phyloP scores from a whole-genome alignment of 2,329 filamentous ascomycete genomes.

The Alternaria arborescens region DNA sequence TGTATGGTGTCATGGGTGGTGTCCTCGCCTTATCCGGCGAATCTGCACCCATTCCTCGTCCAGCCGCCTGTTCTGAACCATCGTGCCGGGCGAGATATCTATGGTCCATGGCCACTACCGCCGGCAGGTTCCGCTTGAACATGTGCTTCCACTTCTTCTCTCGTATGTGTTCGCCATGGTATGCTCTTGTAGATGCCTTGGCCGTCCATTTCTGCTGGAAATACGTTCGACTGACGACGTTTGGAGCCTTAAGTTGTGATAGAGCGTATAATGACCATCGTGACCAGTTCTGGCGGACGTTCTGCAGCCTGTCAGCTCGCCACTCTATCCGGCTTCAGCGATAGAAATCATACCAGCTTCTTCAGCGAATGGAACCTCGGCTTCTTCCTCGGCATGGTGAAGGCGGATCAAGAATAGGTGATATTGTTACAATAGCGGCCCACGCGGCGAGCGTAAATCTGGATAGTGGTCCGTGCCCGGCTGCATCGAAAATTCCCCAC shows the following conservation, averaged over 20 bases:
- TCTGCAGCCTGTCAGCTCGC: slow-evolving; percentile 62
- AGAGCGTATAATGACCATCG: slow-evolving; percentile 97
- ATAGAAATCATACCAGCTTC: slow-evolving; percentile 64
- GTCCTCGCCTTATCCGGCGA: slow-evolving; percentile 21
- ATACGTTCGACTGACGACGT: slow-evolving; percentile 66
- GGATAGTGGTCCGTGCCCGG: slow-evolving; percentile 11
- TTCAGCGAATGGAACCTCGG: slow-evolving; percentile 72
- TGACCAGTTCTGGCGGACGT: slow-evolving; percentile 95
- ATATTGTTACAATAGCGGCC: slow-evolving; percentile 13
- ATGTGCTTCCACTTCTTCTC: slow-evolving; percentile 95
- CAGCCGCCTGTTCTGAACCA: slow-evolving; percentile 82
- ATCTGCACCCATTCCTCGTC: slow-evolving; percentile 76
- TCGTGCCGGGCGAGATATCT: slow-evolving; percentile 80
- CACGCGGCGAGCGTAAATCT: slow-evolving; percentile 11
- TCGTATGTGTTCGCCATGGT: slow-evolving; percentile 93
- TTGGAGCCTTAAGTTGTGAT: slow-evolving; percentile 60
- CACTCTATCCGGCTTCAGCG: neutral
- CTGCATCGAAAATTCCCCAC: slow-evolving; percentile 24
- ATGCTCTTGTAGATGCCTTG: slow-evolving; percentile 82
- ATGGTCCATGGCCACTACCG: slow-evolving; percentile 86
- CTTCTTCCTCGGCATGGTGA: slow-evolving; percentile 56
- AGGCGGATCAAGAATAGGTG: slow-evolving; percentile 14
- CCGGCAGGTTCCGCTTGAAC: slow-evolving; percentile 82
- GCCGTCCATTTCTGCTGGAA: slow-evolving; percentile 99
- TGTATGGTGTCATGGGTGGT: slow-evolving; percentile 76